phyloP scores from a whole-genome alignment of 129 eudicot species.

The Kitagawia praeruptora region DNA sequence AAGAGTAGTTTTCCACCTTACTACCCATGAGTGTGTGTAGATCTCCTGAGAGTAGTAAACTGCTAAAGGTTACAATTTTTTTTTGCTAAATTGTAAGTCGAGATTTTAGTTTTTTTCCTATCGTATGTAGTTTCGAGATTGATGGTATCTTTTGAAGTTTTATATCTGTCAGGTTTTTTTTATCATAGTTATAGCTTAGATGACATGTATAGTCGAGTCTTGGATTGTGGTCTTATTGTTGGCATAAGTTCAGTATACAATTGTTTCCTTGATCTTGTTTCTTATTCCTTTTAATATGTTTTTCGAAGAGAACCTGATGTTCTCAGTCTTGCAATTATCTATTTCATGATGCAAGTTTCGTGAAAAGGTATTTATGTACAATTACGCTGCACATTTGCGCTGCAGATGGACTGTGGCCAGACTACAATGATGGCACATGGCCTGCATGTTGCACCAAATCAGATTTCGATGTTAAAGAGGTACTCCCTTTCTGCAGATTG shows the following conservation, averaged over 20 bases:
- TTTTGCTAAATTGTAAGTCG: slow-evolving; percentile 39
- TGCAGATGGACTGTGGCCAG: slow-evolving; percentile 95
- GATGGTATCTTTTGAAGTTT: not conserved
- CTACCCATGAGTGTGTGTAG: not conserved
- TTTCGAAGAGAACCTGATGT: not conserved
- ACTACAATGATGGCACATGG: slow-evolving; percentile 96
- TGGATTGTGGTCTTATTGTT: not conserved
- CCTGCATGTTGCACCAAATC: slow-evolving; percentile 76
- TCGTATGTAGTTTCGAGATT: not conserved
- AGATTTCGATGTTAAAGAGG: slow-evolving; percentile 57
- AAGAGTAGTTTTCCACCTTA: slow-evolving; percentile 2
- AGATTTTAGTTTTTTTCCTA: not conserved
- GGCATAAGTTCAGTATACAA: not conserved
- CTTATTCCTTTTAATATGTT: not conserved
- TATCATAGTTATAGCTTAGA: not conserved
- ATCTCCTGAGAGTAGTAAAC: too few relatives aligned
- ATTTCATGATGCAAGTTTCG: not conserved
- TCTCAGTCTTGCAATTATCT: not conserved
- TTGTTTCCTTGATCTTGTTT: not conserved
- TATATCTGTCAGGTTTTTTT: not conserved
- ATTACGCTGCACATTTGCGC: slow-evolving; percentile 13
- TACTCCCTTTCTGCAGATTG: slow-evolving; percentile 21
- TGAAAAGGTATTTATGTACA: not conserved
- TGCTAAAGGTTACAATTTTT: too few relatives aligned
- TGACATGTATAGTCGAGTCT: not conserved